phyloP scores from a whole-genome alignment of 331 rosid genomes.

The Quercus lobata region DNA sequence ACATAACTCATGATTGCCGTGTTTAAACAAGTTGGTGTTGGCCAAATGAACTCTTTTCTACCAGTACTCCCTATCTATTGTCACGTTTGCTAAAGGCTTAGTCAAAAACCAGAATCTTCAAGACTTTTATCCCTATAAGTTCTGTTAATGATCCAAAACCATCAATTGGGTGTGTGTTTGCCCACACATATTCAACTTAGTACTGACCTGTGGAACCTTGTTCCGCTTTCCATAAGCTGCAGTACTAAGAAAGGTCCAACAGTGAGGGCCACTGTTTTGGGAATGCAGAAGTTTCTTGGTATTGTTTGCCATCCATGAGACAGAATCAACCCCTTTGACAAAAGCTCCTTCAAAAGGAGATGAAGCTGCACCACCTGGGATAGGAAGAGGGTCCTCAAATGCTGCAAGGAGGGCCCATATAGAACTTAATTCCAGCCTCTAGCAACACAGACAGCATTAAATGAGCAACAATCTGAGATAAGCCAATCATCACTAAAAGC shows the following conservation, averaged over 20 bases:
- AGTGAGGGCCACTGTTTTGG: slow-evolving; percentile 55
- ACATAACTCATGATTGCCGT: neutral
- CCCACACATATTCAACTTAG: neutral
- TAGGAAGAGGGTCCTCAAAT: slow-evolving; percentile 82
- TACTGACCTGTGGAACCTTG: slow-evolving; percentile 92
- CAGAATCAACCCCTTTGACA: slow-evolving; percentile 77
- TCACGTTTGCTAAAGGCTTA: neutral
- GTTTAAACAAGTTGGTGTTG: neutral
- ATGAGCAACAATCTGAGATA: slow-evolving; percentile 19
- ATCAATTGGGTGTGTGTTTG: neutral
- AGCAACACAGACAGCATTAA: slow-evolving; percentile 19
- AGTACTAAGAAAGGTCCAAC: slow-evolving; percentile 94
- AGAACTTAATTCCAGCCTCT: slow-evolving; percentile 92
- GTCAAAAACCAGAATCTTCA: neutral
- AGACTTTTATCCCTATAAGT: neutral
- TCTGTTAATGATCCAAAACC: neutral
- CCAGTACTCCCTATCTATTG: neutral
- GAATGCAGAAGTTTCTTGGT: slow-evolving; percentile 58
- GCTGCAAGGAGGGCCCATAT: slow-evolving; percentile 98
- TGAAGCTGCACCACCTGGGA: slow-evolving; percentile 27
- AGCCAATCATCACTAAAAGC: too few relatives aligned
- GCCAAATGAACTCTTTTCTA: neutral
- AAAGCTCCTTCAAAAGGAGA: slow-evolving; percentile 94
- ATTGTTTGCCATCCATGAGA: slow-evolving; percentile 96
- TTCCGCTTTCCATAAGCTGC: slow-evolving; percentile 76